Evolutionary conservation across 257 asterid genomes (phyloP).

Genomic region (Rehmannia glutinosa): DNA sequence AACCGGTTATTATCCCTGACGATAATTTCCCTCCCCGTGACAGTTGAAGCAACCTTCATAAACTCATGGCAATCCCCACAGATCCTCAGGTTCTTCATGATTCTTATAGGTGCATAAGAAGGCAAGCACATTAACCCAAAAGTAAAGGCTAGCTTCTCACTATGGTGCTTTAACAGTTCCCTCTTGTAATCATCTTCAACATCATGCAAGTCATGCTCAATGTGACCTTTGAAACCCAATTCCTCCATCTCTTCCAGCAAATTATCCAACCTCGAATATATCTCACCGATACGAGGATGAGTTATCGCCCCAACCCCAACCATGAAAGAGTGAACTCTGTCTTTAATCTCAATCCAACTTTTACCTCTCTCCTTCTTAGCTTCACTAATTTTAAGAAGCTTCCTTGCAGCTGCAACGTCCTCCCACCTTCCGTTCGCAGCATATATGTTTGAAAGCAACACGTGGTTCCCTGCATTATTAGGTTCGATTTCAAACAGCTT

Average conservation of each 20-base stretch:
- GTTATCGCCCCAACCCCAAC: constrained; percentile 74
- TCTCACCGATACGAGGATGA: constrained; percentile 62
- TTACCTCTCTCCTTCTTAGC: constrained; percentile 85
- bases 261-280: constrained; percentile 53
- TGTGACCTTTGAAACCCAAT: constrained; percentile 60
- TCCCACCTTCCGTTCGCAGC: constrained; percentile 78
- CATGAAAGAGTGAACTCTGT: constrained; percentile 71
- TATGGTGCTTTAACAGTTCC: constrained; percentile 71
- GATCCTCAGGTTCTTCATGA: constrained; percentile 90
- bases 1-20: constrained; percentile 86
- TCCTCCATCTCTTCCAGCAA: constrained; percentile 58
- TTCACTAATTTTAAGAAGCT: constrained; percentile 56
- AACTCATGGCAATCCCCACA: constrained; percentile 95
- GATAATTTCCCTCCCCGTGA: constrained; percentile 55
- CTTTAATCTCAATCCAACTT: constrained; percentile 88
- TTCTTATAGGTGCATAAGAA: constrained; percentile 57
- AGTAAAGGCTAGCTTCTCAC: constrained; percentile 86
- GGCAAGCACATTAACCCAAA: constrained; percentile 76
- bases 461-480: constrained; percentile 78
- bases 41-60: constrained; percentile 73
- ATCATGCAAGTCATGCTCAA: constrained; percentile 75
- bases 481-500: constrained; percentile 80
- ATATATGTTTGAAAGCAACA: constrained; percentile 73
- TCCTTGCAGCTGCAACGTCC: constrained; percentile 71
- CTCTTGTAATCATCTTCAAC: constrained; percentile 62